Evolutionary conservation across 768 basidiomycete species (phyloP).

Genomic region (Leccinum boreale): DNA sequence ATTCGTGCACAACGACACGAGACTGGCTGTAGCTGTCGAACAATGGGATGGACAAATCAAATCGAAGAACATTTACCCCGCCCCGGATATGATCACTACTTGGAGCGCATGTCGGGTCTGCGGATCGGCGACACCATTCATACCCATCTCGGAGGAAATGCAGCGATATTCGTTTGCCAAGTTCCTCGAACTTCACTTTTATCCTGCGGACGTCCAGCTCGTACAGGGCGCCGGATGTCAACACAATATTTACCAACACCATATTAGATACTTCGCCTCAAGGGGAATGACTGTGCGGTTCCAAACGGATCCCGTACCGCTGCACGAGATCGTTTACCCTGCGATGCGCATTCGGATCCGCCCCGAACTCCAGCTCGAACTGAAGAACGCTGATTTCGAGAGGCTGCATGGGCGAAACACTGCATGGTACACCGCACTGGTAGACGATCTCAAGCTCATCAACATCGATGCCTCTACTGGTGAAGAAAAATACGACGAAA

Average conservation of each 20-base stretch:
- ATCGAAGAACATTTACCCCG: constrained; percentile 50
- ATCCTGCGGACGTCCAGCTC: constrained; percentile 81
- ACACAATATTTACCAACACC: constrained; percentile 92
- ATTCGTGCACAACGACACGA: constrained; percentile 86
- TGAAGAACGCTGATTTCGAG: constrained; percentile 92
- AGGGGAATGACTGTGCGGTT: constrained; percentile 86
- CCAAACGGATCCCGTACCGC: constrained; percentile 74
- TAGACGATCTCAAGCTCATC: constrained; percentile 74
- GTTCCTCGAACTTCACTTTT: constrained; percentile 94
- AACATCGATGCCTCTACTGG: constrained; percentile 77
- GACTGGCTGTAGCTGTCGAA: constrained; percentile 82
- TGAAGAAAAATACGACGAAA: constrained; percentile 67
- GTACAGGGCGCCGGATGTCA: constrained; percentile 88
- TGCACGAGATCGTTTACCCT: constrained; percentile 88
- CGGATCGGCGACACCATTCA: constrained; percentile 79
- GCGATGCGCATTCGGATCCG: constrained; percentile 82
- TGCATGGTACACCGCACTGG: constrained; percentile 69
- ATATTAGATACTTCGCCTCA: constrained; percentile 85
- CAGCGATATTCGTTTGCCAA: constrained; percentile 93
- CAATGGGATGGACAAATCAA: constrained; percentile 82
- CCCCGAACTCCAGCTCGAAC: constrained; percentile 80
- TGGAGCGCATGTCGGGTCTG: constrained; percentile 87
- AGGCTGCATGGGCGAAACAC: constrained; percentile 68
- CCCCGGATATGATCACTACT: constrained; percentile 80
- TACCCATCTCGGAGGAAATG: constrained; percentile 88